phyloP scores from a whole-genome alignment of 495 filamentous ascomycete species.

The Neurospora cerealis region DNA sequence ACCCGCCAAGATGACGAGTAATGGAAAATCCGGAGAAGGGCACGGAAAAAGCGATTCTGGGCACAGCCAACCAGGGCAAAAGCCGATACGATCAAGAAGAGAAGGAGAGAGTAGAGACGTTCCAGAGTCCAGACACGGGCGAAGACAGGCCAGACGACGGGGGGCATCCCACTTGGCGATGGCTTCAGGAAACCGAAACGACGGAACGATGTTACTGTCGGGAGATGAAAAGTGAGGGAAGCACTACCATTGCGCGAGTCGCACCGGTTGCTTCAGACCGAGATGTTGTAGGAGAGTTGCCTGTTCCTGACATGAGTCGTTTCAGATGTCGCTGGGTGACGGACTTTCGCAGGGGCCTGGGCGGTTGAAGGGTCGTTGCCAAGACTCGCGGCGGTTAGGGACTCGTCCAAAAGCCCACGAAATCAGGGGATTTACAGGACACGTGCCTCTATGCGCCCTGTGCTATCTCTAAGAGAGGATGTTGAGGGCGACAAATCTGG shows the following conservation, averaged over 20 bases:
- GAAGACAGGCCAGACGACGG: conserved; percentile 14
- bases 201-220: neutral
- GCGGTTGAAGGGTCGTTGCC: neutral
- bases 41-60: conserved; percentile 5
- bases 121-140: neutral
- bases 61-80: conserved; percentile 2
- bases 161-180: conserved; percentile 16
- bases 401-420: neutral
- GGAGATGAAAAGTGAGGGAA: neutral
- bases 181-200: neutral
- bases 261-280: neutral
- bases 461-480: neutral
- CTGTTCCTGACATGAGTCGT: conserved; percentile 28
- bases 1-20: neutral
- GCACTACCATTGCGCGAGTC: neutral
- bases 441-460: neutral
- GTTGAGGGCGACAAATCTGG: neutral
- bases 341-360: neutral
- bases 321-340: conserved; percentile 30
- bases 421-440: neutral
- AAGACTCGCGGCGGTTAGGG: neutral
- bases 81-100: neutral
- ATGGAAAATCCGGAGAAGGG: conserved; percentile 11
- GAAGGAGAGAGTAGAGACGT: neutral
- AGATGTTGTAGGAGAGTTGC: conserved; percentile 17